These are phyloP conservation scores for Aureobasidium sp. DNA, from an alignment of 2,329 filamentous ascomycete species.

Conservation along the genomic window DNA sequence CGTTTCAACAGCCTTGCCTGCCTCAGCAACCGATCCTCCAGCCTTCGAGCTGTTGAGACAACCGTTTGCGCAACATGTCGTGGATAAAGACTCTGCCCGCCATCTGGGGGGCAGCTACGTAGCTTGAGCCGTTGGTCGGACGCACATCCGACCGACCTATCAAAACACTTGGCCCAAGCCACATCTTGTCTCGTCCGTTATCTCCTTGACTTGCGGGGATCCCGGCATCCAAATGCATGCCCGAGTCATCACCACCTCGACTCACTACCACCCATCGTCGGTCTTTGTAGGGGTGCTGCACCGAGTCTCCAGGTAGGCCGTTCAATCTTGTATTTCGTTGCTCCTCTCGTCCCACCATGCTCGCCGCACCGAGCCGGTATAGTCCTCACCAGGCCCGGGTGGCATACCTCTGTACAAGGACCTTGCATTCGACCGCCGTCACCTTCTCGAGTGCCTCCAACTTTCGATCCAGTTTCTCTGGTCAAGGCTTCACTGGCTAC, in stretches of 20 bases:
- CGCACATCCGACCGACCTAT: neutral
- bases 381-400: conserved; percentile 32
- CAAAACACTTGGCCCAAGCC: conserved; percentile 2
- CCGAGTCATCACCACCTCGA: neutral
- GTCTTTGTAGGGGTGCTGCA: neutral
- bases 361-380: conserved; percentile 19
- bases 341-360: conserved; percentile 19
- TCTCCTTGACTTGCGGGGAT: conserved; percentile 2
- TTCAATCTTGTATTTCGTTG: conserved; percentile 30
- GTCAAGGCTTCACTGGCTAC: conserved; percentile 51
- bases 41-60: neutral
- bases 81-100: neutral
- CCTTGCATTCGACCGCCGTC: conserved; percentile 18
- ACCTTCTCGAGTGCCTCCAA: conserved; percentile 36
- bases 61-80: neutral
- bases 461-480: conserved; percentile 51
- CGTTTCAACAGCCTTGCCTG: neutral
- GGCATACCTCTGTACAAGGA: conserved; percentile 30
- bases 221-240: neutral
- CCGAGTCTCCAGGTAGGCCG: conserved; percentile 16
- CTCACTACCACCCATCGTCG: neutral
- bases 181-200: neutral
- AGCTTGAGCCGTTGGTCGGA: neutral
- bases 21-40: neutral
- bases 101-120: neutral